Conservation (phyloP, 805 yeast species). For the Candida arabinofermentans region DNA sequence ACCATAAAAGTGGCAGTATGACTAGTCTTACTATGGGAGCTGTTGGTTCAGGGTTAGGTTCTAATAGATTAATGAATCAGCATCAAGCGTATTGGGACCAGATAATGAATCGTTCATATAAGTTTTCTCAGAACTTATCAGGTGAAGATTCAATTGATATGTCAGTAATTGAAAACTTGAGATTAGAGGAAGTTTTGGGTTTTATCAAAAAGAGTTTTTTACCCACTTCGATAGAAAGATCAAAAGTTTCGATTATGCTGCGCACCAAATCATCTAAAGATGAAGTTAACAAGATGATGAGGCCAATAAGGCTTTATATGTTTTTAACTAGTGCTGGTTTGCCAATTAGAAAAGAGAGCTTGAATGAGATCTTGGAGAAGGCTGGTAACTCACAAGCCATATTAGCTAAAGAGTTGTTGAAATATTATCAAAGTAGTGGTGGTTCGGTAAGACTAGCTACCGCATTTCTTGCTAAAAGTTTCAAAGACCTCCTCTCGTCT, state of each 20-base stretch:
- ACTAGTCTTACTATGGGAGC: slow-evolving; percentile 25
- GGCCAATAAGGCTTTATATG: slow-evolving; percentile 38
- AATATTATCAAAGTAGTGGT: slow-evolving; percentile 39
- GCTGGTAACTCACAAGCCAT: slow-evolving; percentile 35
- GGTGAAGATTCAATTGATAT: slow-evolving; percentile 34
- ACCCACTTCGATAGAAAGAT: slow-evolving; percentile 31
- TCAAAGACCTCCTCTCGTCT: slow-evolving; percentile 12
- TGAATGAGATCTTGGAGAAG: slow-evolving; percentile 35
- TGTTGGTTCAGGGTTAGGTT: slow-evolving; percentile 18
- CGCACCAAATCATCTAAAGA: slow-evolving; percentile 33
- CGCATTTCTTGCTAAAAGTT: slow-evolving; percentile 19
- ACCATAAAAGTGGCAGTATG: slow-evolving; percentile 17
- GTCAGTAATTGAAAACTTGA: slow-evolving; percentile 28
- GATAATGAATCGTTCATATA: slow-evolving; percentile 40
- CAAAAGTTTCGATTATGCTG: slow-evolving; percentile 42
- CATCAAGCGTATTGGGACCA: slow-evolving; percentile 51
- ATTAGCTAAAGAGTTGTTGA: slow-evolving; percentile 39
- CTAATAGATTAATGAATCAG: slow-evolving; percentile 24
- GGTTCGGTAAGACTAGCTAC: slow-evolving; percentile 24
- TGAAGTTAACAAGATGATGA: slow-evolving; percentile 33
- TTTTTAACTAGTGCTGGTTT: slow-evolving; percentile 46
- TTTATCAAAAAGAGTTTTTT: slow-evolving; percentile 37
- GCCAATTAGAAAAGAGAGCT: slow-evolving; percentile 37
- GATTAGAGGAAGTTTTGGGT: slow-evolving; percentile 28
- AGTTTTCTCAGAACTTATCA: slow-evolving; percentile 31